Evolutionary conservation across 345 rosid species (phyloP), one percentile per base, ranked within the genome.

Genomic region (Dovyalis caffra): DNA sequence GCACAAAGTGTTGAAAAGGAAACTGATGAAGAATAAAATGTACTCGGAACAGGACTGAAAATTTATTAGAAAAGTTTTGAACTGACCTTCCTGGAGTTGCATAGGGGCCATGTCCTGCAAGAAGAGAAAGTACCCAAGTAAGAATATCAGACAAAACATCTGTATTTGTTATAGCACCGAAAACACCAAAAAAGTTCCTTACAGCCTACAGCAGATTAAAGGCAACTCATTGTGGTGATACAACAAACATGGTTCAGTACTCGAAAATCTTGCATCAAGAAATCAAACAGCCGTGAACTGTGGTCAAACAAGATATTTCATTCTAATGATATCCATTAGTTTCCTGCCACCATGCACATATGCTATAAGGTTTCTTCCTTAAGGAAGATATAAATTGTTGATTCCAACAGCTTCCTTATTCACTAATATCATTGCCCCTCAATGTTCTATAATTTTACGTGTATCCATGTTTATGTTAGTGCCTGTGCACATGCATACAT

Each of bases 1-100:
- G 62, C 49, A 38, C 18, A 57, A 66, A 40, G 66, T 25, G 45
- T 32, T 38, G 9, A 58, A 25, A 26, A 74, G 18, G 40, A 34
- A 78, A 32, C 58, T 74, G 4, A 18, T 74, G 76, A 65, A 47
- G 57, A 58, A 60, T 20, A 32, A 71, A 69, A 61, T 49, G 63
- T 10, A 60, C 37, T 29, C 21, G 34, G 67, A 64, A 64, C 38
- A 21, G 75, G 28, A 15, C 21, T 4, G 29, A 29, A 12, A 32
- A 35, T 10, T 45, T 10, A 58, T 33, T 71, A 58, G 28, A 62
- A 62, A 49, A 61, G 15, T 8, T 65, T 31, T 10, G 32, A 34
- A 77, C 91, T 80, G 70, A 90, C 99, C 99, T 81, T 91, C 91
- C 85, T 95, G 99, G 56, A 95, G 97, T 83, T 91, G 98, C 81